A percentile compares a stretch with the other conserved stretches of the same genome.
These are phyloP conservation scores for Paraurostyla sp. DNA, from an alignment of 73 alveolate species.

Conservation along the genomic window DNA sequence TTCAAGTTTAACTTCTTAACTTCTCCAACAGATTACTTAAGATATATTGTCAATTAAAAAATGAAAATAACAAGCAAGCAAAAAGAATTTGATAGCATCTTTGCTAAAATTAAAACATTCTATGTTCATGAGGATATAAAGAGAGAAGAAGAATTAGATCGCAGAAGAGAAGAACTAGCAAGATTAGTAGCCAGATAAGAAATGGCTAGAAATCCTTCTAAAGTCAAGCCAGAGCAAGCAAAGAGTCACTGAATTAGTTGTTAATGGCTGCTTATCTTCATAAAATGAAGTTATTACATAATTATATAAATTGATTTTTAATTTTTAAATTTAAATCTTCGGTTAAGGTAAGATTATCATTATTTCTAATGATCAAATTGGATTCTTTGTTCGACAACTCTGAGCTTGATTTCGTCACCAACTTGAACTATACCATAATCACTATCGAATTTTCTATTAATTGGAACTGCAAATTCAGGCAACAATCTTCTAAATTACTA, in stretches of 20 bases:
- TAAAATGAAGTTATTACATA: too few relatives aligned
- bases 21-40: conserved; percentile 57
- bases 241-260: background rate
- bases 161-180: conserved; percentile 34
- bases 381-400: conserved; percentile 47
- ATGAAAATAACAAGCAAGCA: background rate
- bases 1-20: conserved; percentile 59
- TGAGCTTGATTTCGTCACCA: conserved; percentile 21
- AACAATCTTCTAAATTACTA: conserved; percentile 6
- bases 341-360: background rate
- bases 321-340: background rate
- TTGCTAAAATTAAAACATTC: conserved; percentile 22
- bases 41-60: conserved; percentile 8
- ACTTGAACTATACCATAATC: background rate
- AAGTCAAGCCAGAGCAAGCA: conserved; percentile 2
- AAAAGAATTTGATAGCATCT: conserved; percentile 17
- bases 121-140: conserved; percentile 38
- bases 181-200: background rate
- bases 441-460: background rate
- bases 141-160: conserved; percentile 42
- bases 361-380: background rate
- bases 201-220: background rate
- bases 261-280: too few relatives aligned
- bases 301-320: too few relatives aligned
- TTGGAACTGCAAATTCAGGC: conserved; percentile 33